These are phyloP conservation scores for Solanum peruvianum DNA, from an alignment of 257 asterid genomes.

Conservation along the genomic window DNA sequence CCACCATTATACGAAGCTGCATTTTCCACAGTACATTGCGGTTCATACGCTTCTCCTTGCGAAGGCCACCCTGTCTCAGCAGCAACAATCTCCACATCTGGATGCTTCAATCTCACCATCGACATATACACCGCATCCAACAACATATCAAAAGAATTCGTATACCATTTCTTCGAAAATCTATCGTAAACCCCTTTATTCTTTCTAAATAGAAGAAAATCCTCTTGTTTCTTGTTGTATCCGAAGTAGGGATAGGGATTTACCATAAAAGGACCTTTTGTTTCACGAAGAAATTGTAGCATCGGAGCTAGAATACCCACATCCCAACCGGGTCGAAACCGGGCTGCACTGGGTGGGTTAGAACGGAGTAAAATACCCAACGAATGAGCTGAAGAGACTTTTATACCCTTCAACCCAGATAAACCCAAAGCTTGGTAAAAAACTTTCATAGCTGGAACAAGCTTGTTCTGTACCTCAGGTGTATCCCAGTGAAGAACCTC, in stretches of 20 bases:
- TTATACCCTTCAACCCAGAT: constrained; percentile 26
- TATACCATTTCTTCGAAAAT: constrained; percentile 30
- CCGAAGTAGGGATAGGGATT: constrained; percentile 92
- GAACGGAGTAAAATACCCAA: constrained; percentile 50
- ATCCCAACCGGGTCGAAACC: constrained; percentile 83
- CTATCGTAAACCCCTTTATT: constrained; percentile 28
- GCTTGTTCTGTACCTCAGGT: constrained; percentile 39
- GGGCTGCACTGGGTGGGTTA: constrained; percentile 55
- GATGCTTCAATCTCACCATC: constrained; percentile 59
- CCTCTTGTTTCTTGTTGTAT: constrained; percentile 29
- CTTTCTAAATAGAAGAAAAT: constrained; percentile 34
- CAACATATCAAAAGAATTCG: constrained; percentile 59
- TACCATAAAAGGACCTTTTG: constrained; percentile 71
- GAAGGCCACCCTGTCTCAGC: constrained; percentile 97
- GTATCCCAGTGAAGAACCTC: constrained; percentile 96
- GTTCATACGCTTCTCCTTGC: constrained; percentile 45
- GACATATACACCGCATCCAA: constrained; percentile 58
- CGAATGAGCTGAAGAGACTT: constrained; percentile 76
- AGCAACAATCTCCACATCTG: constrained; percentile 62
- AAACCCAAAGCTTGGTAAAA: constrained; percentile 37
- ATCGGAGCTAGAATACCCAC: constrained; percentile 50
- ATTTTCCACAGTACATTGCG: constrained; percentile 48
- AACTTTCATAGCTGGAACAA: constrained; percentile 59
- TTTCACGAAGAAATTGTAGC: constrained; percentile 45
- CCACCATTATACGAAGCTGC: constrained; percentile 72